Evolutionary conservation across 495 filamentous ascomycete genomes (phyloP), one percentile per base, ranked within the genome.

Genomic region (Acidomyces sp.): DNA sequence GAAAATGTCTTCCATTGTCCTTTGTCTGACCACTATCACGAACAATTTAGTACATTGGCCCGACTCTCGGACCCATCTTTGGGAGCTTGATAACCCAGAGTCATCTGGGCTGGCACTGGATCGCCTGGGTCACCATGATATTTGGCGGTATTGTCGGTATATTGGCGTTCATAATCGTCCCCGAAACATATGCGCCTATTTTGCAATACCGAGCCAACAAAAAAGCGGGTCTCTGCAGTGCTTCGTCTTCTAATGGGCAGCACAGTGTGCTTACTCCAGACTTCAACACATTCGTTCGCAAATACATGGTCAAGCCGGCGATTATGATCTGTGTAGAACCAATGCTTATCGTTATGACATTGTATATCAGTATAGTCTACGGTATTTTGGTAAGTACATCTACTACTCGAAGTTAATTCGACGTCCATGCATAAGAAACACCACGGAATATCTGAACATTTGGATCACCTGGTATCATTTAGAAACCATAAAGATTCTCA

Each of bases 121-220:
- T 38, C 1, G 43, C 43, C n/a, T 46, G 48, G 43, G 40, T 47
- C 29, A 41, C 36, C 1, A 23, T 43, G 16, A 52, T 52, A 38
- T 38, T 52, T 18, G 15, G 17, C 17, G 30, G n/a, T 9, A n/a
- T 34, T 19, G 3, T 43, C 11, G 69, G 70, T 29, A 41, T 64
- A 0, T 35, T 56, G 17, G 56, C 49, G 4, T 28, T 60, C 10
- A 46, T 75, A 21, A 54, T 68, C 28, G 57, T 76, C 10, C 71
- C 69, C 0, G 80, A 83, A 55, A 80, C 79, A 1, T 74, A 69
- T 37, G 55, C 56, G 0, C 64, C 72, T 5, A n/a, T n/a, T n/a
- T n/a, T n/a, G n/a, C n/a, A n/a, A n/a, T n/a, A n/a, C n/a, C n/a
- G n/a, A n/a, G n/a, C n/a, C n/a, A n/a, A n/a, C n/a, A n/a, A n/a